These are phyloP conservation scores for Lentinus polychrous DNA, from an alignment of 1,284 basidiomycete genomes.

Conservation along the genomic window DNA sequence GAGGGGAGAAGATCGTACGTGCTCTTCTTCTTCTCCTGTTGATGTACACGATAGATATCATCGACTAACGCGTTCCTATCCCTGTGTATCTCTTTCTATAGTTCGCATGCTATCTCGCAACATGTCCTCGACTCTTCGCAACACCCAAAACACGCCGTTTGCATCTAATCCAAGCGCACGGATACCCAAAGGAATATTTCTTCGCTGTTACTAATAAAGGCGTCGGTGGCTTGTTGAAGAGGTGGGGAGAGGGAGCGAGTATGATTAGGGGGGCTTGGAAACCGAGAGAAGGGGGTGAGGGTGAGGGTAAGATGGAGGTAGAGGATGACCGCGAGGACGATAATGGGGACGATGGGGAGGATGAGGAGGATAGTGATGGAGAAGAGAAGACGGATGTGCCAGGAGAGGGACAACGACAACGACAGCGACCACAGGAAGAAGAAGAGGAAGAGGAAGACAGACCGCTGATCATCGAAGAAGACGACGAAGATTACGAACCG, in stretches of 20 bases:
- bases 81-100: slow-evolving; percentile 24
- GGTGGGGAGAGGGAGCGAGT: slow-evolving; percentile 76
- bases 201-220: slow-evolving; percentile 87
- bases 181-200: slow-evolving; percentile 82
- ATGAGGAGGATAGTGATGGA: slow-evolving; percentile 23
- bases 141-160: slow-evolving; percentile 74
- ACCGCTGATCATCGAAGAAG: slow-evolving; percentile 7
- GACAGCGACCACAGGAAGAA: neutral
- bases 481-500: slow-evolving; percentile 7
- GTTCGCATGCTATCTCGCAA: slow-evolving; percentile 76
- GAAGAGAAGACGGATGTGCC: slow-evolving; percentile 12
- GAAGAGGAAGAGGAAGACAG: neutral
- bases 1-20: slow-evolving; percentile 86
- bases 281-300: slow-evolving; percentile 32
- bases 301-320: slow-evolving; percentile 10
- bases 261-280: slow-evolving; percentile 70
- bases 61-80: neutral
- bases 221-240: slow-evolving; percentile 65
- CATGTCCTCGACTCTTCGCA: slow-evolving; percentile 60
- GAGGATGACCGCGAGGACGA: slow-evolving; percentile 12
- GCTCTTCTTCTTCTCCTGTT: slow-evolving; percentile 1
- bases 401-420: neutral
- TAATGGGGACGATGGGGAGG: slow-evolving; percentile 18
- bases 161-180: slow-evolving; percentile 78
- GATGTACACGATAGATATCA: neutral